These are phyloP conservation scores for Boletus rex-veris DNA, from an alignment of 768 basidiomycete species.

Conservation along the genomic window DNA sequence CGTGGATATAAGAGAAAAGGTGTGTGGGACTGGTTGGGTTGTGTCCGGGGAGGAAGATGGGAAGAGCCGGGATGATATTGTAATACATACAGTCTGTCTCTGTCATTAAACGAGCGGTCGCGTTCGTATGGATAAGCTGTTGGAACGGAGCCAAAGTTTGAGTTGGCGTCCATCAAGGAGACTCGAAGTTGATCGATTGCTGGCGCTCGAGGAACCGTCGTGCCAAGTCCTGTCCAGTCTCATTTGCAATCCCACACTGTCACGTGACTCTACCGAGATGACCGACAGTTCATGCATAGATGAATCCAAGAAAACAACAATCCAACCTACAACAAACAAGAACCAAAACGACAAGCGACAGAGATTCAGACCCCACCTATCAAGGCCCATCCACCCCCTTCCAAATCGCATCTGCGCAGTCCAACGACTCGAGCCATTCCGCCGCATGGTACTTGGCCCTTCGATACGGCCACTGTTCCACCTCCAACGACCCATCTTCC, in stretches of 20 bases:
- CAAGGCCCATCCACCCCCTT: conserved; percentile 14
- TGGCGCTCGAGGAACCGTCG: background rate
- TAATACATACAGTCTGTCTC: conserved; percentile 35
- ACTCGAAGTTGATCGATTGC: conserved; percentile 12
- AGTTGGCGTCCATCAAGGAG: conserved; percentile 24
- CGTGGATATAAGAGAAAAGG: background rate
- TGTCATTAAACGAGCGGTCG: conserved; percentile 28
- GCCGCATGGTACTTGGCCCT: conserved; percentile 48
- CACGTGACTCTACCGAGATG: conserved; percentile 9
- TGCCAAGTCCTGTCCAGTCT: background rate
- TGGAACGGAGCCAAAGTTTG: conserved; percentile 24
- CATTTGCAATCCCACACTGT: conserved; percentile 11
- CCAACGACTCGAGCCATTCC: conserved; percentile 66
- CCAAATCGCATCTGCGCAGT: conserved; percentile 54
- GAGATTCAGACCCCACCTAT: background rate
- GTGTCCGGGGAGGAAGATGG: conserved; percentile 4
- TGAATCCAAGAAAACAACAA: too few relatives aligned
- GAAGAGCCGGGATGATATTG: background rate
- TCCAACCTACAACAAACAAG: background rate
- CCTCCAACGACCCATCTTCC: conserved; percentile 35
- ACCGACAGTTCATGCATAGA: too few relatives aligned
- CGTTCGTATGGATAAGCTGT: conserved; percentile 30
- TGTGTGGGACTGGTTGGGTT: conserved; percentile 1
- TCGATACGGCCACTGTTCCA: conserved; percentile 56
- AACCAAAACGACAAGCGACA: too few relatives aligned